Evolutionary conservation across 129 eudicot genomes (phyloP).

Genomic region (Mikania micrantha): DNA sequence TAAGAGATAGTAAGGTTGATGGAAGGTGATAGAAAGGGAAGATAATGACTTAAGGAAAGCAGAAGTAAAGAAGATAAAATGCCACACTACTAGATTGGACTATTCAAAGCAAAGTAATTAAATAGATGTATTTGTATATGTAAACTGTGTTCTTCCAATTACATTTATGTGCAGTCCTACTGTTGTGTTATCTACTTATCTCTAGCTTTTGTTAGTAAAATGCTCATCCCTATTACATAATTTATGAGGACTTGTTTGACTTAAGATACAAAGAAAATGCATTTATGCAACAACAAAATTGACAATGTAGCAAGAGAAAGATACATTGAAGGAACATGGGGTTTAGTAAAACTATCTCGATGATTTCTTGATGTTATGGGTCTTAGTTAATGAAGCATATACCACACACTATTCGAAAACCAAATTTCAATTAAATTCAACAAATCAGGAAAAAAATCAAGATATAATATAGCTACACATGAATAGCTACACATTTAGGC

Average conservation of each 20-base stretch:
- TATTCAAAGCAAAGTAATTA: neutral
- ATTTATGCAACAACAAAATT: neutral
- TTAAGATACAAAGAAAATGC: neutral
- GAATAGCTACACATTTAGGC: too few relatives aligned
- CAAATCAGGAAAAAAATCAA: neutral
- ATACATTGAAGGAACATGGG: neutral
- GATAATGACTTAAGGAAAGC: neutral
- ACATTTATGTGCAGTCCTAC: neutral
- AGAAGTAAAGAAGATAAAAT: neutral
- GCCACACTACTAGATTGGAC: neutral
- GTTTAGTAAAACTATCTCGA: neutral
- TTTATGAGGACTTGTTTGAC: neutral
- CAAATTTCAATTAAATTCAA: neutral
- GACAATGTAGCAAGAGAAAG: constrained; percentile 1
- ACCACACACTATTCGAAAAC: neutral
- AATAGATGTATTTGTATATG: neutral
- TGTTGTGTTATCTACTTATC: neutral
- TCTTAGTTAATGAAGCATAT: neutral
- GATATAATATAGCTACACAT: neutral
- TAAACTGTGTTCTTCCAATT: neutral
- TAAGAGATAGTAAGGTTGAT: neutral
- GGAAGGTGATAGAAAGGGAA: neutral
- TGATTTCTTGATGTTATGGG: neutral
- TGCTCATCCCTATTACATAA: too few relatives aligned
- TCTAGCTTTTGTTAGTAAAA: neutral